Conservation (phyloP, 129 eudicot genomes). For the Smallanthus sonchifolius region DNA sequence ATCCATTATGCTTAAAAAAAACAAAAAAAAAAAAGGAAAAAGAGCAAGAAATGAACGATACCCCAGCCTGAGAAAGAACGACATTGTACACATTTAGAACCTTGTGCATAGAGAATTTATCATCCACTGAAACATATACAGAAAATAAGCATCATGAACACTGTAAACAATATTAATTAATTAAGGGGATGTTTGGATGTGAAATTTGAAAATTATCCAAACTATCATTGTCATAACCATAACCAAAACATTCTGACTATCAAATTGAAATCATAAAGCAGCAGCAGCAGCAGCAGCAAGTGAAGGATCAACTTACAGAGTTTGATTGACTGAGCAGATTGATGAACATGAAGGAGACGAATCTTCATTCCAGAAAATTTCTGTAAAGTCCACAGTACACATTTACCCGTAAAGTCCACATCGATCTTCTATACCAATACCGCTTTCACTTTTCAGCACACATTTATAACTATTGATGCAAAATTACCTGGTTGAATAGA, state of each 20-base stretch:
- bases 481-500: neutral
- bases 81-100: constrained; percentile 52
- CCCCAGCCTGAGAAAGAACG: constrained; percentile 53
- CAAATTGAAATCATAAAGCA: constrained; percentile 1
- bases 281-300: neutral
- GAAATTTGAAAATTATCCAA: neutral
- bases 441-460: neutral
- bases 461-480: neutral
- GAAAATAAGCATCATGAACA: neutral
- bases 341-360: constrained; percentile 58
- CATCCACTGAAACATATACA: constrained; percentile 47
- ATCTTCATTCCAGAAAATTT: constrained; percentile 46
- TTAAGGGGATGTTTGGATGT: neutral
- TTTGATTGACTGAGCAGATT: constrained; percentile 37
- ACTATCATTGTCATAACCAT: no score
- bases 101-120: constrained; percentile 44
- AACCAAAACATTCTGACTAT: neutral
- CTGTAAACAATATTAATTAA: neutral
- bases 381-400: constrained; percentile 50
- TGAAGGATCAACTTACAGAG: constrained; percentile 37
- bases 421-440: neutral
- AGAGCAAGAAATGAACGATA: constrained; percentile 28
- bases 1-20: neutral
- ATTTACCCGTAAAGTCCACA: no score
- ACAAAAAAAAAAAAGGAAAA: constrained; percentile 5